Evolutionary conservation across 2,329 filamentous ascomycete genomes (phyloP), one percentile per base, ranked within the genome.

Genomic region (Fusarium solani-melongenae): DNA sequence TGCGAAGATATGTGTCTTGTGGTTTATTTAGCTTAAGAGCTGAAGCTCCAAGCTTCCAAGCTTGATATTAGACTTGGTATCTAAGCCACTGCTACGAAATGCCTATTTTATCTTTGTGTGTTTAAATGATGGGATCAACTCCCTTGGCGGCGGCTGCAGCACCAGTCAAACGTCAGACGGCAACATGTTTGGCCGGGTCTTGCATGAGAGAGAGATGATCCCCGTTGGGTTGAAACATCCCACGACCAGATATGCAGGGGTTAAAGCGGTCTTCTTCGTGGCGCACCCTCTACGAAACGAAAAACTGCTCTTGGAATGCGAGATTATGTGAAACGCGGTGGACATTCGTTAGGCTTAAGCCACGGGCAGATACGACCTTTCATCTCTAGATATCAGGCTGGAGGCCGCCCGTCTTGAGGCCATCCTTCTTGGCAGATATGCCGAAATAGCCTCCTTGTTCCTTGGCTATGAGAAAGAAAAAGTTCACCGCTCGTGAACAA

Each of bases 401-500:
- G 51, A 55, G 51, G 51, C 51, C 51, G 51, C 51, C 49, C 51
- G 2, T 53, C 20, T 44, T 44, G 49, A 46, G 41, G 22, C 41
- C 41, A 46, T 22, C 41, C 12, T 20, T 44, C 41, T 51, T 51
- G 46, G 24, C 46, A 51, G 46, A 51, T 17, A 51, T 51, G 46
- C 46, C 46, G 46, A 31, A 24, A 51, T 51, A 51, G 46, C 46
- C 46, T 51, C 46, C 46, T 51, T 15, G 22, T 46, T 27, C 22
- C 41, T 46, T 46, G 41, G 41, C 41, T 44, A 2, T 3, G 29
- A n/a, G 17, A 20, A n/a, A n/a, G n/a, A 12, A 22, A 4, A 12
- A 24, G 11, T 44, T 44, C 41, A 46, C 41, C 64, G 67, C 46
- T 56, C 51, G 71, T 98, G 94, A 56, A 98, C 96, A 81, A 97